Evolutionary conservation across 306 rosid species (phyloP).

Genomic region (Rosa multiflora): DNA sequence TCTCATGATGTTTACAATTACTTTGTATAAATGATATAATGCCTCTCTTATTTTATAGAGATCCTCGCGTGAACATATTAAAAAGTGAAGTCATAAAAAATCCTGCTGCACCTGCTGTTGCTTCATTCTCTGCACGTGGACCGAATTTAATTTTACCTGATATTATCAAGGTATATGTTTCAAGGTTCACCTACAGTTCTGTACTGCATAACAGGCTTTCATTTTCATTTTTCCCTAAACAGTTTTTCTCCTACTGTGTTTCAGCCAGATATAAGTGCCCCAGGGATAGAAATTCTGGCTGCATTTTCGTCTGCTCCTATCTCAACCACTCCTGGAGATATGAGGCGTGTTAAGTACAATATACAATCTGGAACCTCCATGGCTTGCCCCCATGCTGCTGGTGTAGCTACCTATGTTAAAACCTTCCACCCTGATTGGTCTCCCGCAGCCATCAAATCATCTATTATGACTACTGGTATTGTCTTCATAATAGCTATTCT

Average conservation of each 20-base stretch:
- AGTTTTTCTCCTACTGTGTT: not conserved
- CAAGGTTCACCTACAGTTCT: not conserved
- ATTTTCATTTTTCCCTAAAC: not conserved
- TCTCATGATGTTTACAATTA: not conserved
- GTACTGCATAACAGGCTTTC: not conserved
- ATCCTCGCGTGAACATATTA: slow-evolving; percentile 17
- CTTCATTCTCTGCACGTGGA: slow-evolving; percentile 31
- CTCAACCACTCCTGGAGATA: not conserved
- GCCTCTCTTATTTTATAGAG: slow-evolving; percentile 1
- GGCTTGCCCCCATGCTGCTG: slow-evolving; percentile 38
- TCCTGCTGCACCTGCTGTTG: slow-evolving; percentile 20
- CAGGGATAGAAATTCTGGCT: slow-evolving; percentile 31
- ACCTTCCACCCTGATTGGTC: slow-evolving; percentile 38
- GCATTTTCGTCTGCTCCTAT: slow-evolving; percentile 23
- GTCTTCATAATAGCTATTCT: slow-evolving; percentile 14
- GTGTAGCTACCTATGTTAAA: slow-evolving; percentile 35
- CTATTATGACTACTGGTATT: slow-evolving; percentile 32
- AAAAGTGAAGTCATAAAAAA: slow-evolving; percentile 17
- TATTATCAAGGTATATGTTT: slow-evolving; percentile 25
- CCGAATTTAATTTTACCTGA: slow-evolving; percentile 22
- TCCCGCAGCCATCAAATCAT: slow-evolving; percentile 34
- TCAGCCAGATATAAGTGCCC: slow-evolving; percentile 40
- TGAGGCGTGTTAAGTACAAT: slow-evolving; percentile 23
- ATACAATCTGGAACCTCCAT: slow-evolving; percentile 28
- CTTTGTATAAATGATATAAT: not conserved